A percentile compares a stretch with the other conserved stretches of the same genome.
Conservation (phyloP, 2,329 filamentous ascomycete species). For the Penicillium vulpinum region DNA sequence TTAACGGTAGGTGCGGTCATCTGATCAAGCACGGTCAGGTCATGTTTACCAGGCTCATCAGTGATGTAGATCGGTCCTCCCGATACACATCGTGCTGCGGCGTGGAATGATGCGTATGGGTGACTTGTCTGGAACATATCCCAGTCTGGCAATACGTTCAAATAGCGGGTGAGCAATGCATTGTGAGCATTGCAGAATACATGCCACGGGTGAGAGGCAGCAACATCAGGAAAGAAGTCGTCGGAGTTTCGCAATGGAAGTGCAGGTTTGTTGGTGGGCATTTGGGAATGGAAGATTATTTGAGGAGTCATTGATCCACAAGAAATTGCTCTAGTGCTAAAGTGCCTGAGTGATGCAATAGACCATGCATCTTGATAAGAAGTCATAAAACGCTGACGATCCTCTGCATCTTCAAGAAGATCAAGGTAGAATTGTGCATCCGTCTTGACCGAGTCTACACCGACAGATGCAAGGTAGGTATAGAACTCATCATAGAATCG, state of each 20-base stretch:
- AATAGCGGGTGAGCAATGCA: conserved; percentile 73
- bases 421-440: conserved; percentile 92
- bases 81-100: conserved; percentile 82
- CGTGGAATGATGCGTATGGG: conserved; percentile 78
- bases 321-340: conserved; percentile 75
- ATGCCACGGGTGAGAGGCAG: conserved; percentile 87
- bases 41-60: conserved; percentile 79
- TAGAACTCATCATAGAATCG: conserved; percentile 93
- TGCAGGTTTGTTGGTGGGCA: conserved; percentile 72
- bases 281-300: conserved; percentile 79
- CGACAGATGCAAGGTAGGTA: conserved; percentile 68
- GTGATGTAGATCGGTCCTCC: conserved; percentile 95
- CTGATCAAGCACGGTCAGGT: conserved; percentile 71
- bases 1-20: conserved; percentile 74
- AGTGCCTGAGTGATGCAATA: conserved; percentile 72
- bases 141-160: conserved; percentile 86
- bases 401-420: conserved; percentile 65
- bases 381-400: conserved; percentile 69
- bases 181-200: conserved; percentile 94
- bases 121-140: conserved; percentile 72
- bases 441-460: conserved; percentile 86
- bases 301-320: conserved; percentile 94
- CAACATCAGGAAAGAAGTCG: conserved; percentile 83
- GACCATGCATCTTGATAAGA: conserved; percentile 86
- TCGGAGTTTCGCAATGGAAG: conserved; percentile 82